Evolutionary conservation across 257 asterid species (phyloP), one percentile per base, ranked within the genome.

Genomic region (Hygrophila difformis): DNA sequence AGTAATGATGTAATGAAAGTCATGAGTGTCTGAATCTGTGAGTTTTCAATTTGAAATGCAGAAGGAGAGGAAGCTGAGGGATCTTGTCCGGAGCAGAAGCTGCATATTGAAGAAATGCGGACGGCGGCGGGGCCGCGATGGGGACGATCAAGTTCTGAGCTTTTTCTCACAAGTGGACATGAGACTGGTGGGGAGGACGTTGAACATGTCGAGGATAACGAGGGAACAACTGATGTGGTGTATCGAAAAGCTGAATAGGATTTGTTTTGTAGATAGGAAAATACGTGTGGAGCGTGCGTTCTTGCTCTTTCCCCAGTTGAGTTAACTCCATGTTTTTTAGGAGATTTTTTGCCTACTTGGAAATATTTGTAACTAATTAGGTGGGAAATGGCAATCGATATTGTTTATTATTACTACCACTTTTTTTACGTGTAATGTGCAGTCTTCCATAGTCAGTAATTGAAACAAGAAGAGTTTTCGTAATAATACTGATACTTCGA

Each of bases 271-370:
- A 41, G 56, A 68, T 56, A 76, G 93, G 62, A 91, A 69, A 47
- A 74, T 91, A 51, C 61, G 62, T 8, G 75, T 86, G 29, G 91
- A 91, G 3, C 83, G 93, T 1, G 66, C 87, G 20, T 87, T 91
- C 71, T 73, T 83, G 83, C 81, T 83, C 46, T 91, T 91, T 64
- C 99, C 99, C n/a, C n/a, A n/a, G n/a, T n/a, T n/a, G n/a, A n/a
- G n/a, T n/a, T n/a, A n/a, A n/a, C n/a, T n/a, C n/a, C n/a, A n/a
- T n/a, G n/a, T n/a, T n/a, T n/a, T n/a, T n/a, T n/a, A n/a, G n/a
- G n/a, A n/a, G n/a, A n/a, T n/a, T n/a, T n/a, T n/a, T n/a, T n/a
- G n/a, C n/a, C n/a, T n/a, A n/a, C n/a, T n/a, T n/a, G n/a, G n/a
- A n/a, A n/a, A n/a, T n/a, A n/a, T n/a, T n/a, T n/a, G n/a, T n/a